Conservation (phyloP, 345 rosid genomes). For the Combretum micranthum region DNA sequence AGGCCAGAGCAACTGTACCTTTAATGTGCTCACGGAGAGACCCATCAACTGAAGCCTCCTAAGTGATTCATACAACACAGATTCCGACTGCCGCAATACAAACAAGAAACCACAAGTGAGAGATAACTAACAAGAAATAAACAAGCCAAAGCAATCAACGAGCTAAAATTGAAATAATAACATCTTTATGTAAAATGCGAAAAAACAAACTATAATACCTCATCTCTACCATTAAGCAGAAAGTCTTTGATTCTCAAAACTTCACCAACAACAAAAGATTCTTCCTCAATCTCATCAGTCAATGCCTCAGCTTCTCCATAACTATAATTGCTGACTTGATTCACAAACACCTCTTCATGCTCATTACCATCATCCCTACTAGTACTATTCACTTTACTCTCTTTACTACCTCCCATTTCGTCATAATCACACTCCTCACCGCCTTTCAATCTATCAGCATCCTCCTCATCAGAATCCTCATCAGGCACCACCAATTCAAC, state of each 20-base stretch:
- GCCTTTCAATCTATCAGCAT: no score
- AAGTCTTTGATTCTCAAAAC: conserved; percentile 65
- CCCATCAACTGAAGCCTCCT: conserved; percentile 76
- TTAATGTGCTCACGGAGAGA: conserved; percentile 56
- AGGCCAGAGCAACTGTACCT: no score
- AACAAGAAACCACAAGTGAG: conserved; percentile 11
- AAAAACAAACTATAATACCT: conserved; percentile 29
- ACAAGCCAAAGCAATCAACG: background rate
- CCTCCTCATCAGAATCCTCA: conserved; percentile 10
- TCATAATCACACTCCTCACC: conserved; percentile 14
- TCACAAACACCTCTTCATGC: conserved; percentile 20
- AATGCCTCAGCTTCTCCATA: conserved; percentile 70
- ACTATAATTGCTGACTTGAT: conserved; percentile 49
- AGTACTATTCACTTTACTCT: conserved; percentile 46
- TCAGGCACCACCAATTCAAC: conserved; percentile 45
- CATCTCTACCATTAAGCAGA: conserved; percentile 36
- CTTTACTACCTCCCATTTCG: conserved; percentile 36
- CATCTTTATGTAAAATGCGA: background rate
- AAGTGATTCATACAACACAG: conserved; percentile 61
- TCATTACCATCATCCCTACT: conserved; percentile 24
- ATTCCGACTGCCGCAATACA: conserved; percentile 61
- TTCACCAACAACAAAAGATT: conserved; percentile 39
- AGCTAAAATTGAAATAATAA: no score
- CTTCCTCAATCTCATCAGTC: conserved; percentile 68
- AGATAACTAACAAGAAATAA: conserved; percentile 3